phyloP scores from a whole-genome alignment of 179 eudicot species.

The Heliamphora pulchella region DNA sequence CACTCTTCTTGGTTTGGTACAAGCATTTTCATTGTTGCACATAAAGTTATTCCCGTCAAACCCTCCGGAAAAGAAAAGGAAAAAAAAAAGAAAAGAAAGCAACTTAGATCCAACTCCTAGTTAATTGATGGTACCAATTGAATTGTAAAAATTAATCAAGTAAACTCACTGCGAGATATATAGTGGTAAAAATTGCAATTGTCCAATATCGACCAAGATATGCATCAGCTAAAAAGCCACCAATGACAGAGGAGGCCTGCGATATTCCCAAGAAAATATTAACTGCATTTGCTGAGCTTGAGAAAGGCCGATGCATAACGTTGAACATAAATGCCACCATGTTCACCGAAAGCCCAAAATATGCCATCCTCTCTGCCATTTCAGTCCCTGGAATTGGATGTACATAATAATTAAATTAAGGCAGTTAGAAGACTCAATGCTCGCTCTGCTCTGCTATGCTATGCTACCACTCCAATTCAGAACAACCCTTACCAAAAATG shows the following conservation, averaged over 20 bases:
- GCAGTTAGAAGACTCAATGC: no score
- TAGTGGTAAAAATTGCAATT: constrained; percentile 74
- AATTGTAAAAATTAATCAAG: no score
- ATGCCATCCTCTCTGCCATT: constrained; percentile 94
- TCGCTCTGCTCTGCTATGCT: no score
- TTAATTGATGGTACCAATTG: no score
- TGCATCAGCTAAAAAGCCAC: constrained; percentile 88
- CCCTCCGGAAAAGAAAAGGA: no score
- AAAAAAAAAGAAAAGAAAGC: no score
- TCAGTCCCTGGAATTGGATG: constrained; percentile 51
- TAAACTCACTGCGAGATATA: constrained; percentile 62
- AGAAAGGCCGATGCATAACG: constrained; percentile 77
- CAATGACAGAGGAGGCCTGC: constrained; percentile 76
- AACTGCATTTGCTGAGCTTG: constrained; percentile 79
- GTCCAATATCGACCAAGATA: constrained; percentile 96
- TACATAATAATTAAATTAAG: not conserved
- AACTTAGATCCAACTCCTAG: no score
- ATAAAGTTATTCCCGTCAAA: constrained; percentile 66
- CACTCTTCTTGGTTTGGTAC: constrained; percentile 74
- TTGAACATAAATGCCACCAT: constrained; percentile 95
- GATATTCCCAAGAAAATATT: constrained; percentile 87
- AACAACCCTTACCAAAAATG: constrained; percentile 57
- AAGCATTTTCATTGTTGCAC: constrained; percentile 56
- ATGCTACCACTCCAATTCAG: no score
- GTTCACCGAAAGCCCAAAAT: constrained; percentile 80